Evolutionary conservation across 805 yeast species (phyloP), one percentile per base, ranked within the genome.

Genomic region (Metschnikowia cerradonensis): DNA sequence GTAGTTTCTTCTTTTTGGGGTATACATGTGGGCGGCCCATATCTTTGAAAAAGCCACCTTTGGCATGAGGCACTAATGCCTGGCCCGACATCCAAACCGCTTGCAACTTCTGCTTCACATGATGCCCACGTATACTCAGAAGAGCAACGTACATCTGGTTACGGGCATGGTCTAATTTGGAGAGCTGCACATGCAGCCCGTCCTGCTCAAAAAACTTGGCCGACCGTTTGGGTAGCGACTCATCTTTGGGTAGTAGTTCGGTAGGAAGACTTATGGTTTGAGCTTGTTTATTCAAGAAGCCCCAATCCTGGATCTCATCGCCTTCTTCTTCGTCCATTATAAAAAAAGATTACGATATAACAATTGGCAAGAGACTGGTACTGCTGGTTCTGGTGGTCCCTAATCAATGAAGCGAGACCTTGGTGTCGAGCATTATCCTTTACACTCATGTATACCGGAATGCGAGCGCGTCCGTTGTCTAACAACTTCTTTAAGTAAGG

Each of bases 201-300:
- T 86, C 92, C 0, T 95, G 96, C 52, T 83, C 96, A 57, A 82
- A 87, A 57, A 88, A 96, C 63, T 91, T 91, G 51, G 83, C 90
- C 2, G 96, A 96, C 53, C 92, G 71, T 56, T 82, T 86, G 2
- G 91, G 91, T 1, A 84, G 53, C 45, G 43, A 73, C 52, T 52
- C 67, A 38, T 53, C 62, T 14, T 49, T 45, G 43, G 20, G 30
- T 15, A 14, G 34, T 14, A 13, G 15, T 8, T 33, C 48, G 3
- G 37, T 40, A 11, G 40, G 22, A 10, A 19, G 4, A 14, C 22
- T 14, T 6, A 44, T 20, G 3, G 41, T n/a, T 17, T 45, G 50
- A 5, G 20, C 14, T 8, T 37, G 43, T 14, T 49, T 45, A 35
- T 58, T 57, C 35, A 63, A 50, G 7, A 50, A 62, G 10, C 76